Evolutionary conservation across 257 asterid species (phyloP), one percentile per base, ranked within the genome.

Genomic region (Asclepias syriaca): DNA sequence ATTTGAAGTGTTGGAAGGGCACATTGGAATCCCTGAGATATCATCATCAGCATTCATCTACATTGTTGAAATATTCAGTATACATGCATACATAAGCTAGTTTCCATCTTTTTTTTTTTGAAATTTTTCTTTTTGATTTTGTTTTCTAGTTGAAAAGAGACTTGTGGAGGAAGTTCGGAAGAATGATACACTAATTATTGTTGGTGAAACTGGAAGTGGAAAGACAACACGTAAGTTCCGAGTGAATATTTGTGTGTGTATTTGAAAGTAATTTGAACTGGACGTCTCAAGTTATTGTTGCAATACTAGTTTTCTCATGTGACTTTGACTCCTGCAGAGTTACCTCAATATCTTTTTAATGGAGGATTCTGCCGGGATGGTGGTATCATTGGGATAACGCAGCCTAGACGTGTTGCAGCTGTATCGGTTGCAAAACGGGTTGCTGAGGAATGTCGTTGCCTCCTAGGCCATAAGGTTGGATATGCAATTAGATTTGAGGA

Each of bases 371-470:
- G 93, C 78, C 83, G 84, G 69, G 87, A 83, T 76, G 95, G 96
- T 65, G 92, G 98, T 70, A 78, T 87, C 68, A 89, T 94, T 69
- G 99, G 99, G 75, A 74, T 94, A 79, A 91, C 97, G 70, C 99
- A 91, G 82, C 97, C 99, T 72, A 88, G 99, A 73, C 97, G 99
- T 75, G 99, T 94, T 80, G 99, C 99, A 58, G 99, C 97, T 74
- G 83, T 88, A 15, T 88, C 97, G 65, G 99, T 94, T 34, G 97
- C 99, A 56, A 89, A 91, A 86, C 87, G 97, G 79, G 99, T 94
- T 72, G 85, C 97, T 18, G 99, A 91, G 85, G 97, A 94, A 81
- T 89, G 88, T 85, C 93, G 93, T 65, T 88, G 81, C 67, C 29
- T 87, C 37, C 69, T 91, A 71, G 97, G 99, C 63, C 93, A 91